Conservation (phyloP, 1,284 basidiomycete species). For the Ustilago bromivora region DNA sequence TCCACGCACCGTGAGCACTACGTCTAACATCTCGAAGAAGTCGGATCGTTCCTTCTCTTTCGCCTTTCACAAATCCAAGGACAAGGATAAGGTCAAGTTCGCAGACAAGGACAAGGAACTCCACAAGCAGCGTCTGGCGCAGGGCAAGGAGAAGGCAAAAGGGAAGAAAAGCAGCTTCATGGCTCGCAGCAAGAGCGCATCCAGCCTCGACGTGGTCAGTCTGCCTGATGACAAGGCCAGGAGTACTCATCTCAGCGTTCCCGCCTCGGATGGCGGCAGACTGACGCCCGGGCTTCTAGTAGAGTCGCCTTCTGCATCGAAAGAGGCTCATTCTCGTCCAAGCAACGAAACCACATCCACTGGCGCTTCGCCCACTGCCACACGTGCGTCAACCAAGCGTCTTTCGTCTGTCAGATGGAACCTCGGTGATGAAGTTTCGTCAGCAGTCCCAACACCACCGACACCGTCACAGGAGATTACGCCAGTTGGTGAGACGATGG, state of each 20-base stretch:
- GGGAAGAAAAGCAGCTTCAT: slow-evolving; percentile 13
- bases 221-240: slow-evolving; percentile 5
- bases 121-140: slow-evolving; percentile 7
- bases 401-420: slow-evolving; percentile 46
- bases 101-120: slow-evolving; percentile 18
- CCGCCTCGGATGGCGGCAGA: slow-evolving; percentile 5
- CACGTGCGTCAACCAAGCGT: slow-evolving; percentile 18
- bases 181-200: slow-evolving; percentile 15
- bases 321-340: slow-evolving; percentile 20
- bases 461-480: slow-evolving; percentile 15
- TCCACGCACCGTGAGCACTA: slow-evolving; percentile 27
- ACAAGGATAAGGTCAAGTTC: slow-evolving; percentile 17
- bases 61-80: slow-evolving; percentile 20
- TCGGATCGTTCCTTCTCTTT: slow-evolving; percentile 45
- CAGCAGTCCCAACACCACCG: not conserved
- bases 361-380: not conserved
- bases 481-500: slow-evolving; percentile 13
- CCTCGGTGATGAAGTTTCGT: slow-evolving; percentile 16
- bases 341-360: slow-evolving; percentile 17
- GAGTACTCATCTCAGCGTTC: slow-evolving; percentile 23
- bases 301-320: slow-evolving; percentile 34
- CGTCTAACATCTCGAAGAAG: slow-evolving; percentile 37
- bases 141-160: slow-evolving; percentile 19
- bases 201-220: slow-evolving; percentile 15
- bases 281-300: slow-evolving; percentile 13